These are phyloP conservation scores for Cetraspora pellucida DNA, from an alignment of 192 early-diverging fungal genomes.

Conservation along the genomic window DNA sequence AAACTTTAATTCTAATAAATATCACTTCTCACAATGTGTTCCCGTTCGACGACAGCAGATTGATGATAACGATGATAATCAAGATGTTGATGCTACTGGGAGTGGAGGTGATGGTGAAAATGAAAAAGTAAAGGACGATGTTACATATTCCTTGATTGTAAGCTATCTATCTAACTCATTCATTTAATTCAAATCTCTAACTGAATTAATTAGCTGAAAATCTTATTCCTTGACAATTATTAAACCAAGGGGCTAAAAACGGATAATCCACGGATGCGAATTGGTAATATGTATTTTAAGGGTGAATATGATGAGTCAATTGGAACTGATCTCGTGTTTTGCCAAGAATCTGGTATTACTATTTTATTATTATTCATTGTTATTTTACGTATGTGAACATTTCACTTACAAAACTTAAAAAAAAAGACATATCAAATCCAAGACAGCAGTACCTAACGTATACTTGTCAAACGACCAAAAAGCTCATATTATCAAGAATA, in stretches of 20 bases:
- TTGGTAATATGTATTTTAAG: slow-evolving; percentile 17
- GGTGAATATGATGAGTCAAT: slow-evolving; percentile 20
- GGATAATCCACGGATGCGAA: slow-evolving; percentile 3
- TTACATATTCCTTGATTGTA: slow-evolving; percentile 15
- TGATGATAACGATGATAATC: not conserved
- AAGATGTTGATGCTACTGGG: not conserved
- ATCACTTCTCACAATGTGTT: not conserved
- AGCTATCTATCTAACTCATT: not conserved
- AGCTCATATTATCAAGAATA: slow-evolving; percentile 6
- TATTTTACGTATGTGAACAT: not conserved
- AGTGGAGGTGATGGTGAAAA: not conserved
- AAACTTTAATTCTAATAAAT: not conserved
- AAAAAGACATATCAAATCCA: slow-evolving; percentile 9
- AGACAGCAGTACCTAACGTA: not conserved
- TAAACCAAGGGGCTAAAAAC: not conserved
- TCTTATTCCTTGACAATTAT: not conserved
- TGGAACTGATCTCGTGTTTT: slow-evolving; percentile 23
- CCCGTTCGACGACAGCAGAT: not conserved
- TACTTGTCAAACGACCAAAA: slow-evolving; percentile 1
- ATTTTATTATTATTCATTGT: not conserved
- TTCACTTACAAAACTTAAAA: not conserved
- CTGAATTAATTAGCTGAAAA: not conserved
- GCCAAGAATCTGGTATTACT: not conserved
- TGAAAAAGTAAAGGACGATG: not conserved
- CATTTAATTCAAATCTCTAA: not conserved